Evolutionary conservation across 331 rosid species (phyloP).

Genomic region (Rhamnella rubrinervis): DNA sequence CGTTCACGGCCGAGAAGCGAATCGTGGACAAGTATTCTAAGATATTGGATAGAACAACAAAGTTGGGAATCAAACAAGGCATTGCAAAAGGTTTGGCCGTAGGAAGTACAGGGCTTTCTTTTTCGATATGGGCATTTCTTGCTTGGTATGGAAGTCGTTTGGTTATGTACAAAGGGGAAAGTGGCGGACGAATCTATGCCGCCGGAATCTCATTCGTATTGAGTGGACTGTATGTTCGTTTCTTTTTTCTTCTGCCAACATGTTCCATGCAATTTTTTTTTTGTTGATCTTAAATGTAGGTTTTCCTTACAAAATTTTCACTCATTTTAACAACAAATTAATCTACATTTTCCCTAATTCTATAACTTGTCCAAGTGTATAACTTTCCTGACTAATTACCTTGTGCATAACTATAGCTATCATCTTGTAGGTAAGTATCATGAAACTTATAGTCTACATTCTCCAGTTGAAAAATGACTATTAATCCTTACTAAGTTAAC

Average conservation of each 20-base stretch:
- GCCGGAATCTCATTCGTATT: slow-evolving; percentile 81
- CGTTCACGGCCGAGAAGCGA: slow-evolving; percentile 85
- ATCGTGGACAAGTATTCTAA: slow-evolving; percentile 56
- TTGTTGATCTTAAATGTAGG: neutral
- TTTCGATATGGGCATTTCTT: slow-evolving; percentile 89
- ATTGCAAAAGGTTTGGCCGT: slow-evolving; percentile 85
- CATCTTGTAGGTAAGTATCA: no score
- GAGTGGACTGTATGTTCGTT: slow-evolving; percentile 74
- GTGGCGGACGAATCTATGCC: slow-evolving; percentile 88
- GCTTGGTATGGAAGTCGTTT: slow-evolving; percentile 98
- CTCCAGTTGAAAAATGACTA: no score
- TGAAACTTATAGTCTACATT: no score
- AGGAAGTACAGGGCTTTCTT: slow-evolving; percentile 79
- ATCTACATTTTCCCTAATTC: no score
- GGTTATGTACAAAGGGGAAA: slow-evolving; percentile 85
- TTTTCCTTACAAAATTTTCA: neutral
- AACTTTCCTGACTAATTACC: no score
- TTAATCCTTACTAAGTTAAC: no score
- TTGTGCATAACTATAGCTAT: no score
- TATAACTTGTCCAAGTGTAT: no score
- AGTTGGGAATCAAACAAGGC: slow-evolving; percentile 85
- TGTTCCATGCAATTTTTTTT: slow-evolving; percentile 4
- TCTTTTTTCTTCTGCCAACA: neutral
- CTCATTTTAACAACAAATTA: no score
- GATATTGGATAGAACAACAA: slow-evolving; percentile 58